These are phyloP conservation scores for Schoenoplectus tabernaemontani DNA, from an alignment of 202 grass and related monocot genomes.

Conservation along the genomic window DNA sequence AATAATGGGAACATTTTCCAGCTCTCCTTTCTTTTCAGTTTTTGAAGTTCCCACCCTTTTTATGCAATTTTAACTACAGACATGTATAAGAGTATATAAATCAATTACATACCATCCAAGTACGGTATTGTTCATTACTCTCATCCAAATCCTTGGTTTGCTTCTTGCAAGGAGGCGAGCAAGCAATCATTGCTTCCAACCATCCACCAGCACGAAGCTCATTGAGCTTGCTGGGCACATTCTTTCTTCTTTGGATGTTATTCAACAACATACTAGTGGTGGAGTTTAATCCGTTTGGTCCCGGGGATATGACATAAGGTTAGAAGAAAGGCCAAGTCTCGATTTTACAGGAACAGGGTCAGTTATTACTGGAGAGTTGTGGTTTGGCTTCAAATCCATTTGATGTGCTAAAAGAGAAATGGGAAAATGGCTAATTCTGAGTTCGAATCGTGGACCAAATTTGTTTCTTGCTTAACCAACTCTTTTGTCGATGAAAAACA, in stretches of 20 bases:
- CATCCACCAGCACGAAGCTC: conserved; percentile 58
- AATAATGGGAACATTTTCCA: neutral
- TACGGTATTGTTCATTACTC: conserved; percentile 40
- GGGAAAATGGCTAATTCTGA: neutral
- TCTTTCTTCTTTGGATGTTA: conserved; percentile 40
- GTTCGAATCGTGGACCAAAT: neutral
- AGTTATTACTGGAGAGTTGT: conserved; percentile 60
- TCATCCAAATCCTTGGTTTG: conserved; percentile 35
- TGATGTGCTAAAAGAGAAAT: neutral
- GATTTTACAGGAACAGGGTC: conserved; percentile 45
- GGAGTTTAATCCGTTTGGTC: conserved; percentile 25
- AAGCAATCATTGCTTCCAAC: conserved; percentile 77
- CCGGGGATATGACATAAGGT: conserved; percentile 42
- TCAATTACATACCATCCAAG: conserved; percentile 61
- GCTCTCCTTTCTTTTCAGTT: neutral
- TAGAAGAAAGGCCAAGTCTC: conserved; percentile 41
- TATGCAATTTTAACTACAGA: neutral
- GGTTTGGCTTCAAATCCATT: conserved; percentile 73
- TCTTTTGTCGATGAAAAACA: conserved; percentile 69
- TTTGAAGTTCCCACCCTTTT: neutral
- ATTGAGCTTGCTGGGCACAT: conserved; percentile 49
- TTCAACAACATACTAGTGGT: conserved; percentile 42
- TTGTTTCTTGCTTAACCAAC: conserved; percentile 36
- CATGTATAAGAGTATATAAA: neutral
- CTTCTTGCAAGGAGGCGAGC: conserved; percentile 64